Base-by-base conservation (phyloP, 1,139 yeast species). In the Hanseniaspora uvarum region DNA sequence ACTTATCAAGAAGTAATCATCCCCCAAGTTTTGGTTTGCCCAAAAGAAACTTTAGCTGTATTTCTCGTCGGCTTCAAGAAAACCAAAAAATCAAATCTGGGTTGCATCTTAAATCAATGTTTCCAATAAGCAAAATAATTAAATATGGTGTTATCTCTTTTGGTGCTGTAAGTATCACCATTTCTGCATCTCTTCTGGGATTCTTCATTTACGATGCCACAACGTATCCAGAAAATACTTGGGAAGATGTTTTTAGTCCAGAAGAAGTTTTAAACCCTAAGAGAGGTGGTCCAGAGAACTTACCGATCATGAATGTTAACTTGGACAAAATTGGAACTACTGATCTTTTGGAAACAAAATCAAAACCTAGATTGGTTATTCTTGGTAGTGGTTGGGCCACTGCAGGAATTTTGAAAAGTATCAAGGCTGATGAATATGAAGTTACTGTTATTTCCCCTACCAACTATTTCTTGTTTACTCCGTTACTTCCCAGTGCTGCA, bases 381-480 rank as follows among this genome's bases (percentile, higher is more conserved):
- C 65, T 79, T 26, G 84, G 83, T 19, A 74, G 79, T 44, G 84
- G 83, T 33, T 79, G 83, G 84, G 84, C 82, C 0, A 70, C 77
- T 8, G 78, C 75, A 26, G 75, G 75, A 12, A 58, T 74, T 5
- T 64, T 75, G 56, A 76, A 75, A 58, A 69, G 70, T 52, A 63
- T 79, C 54, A 69, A 69, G 48, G 70, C 73, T 33, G 73, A 72
- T 48, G 77, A 75, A 55, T 79, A 78, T 62, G 80, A 78, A 59
- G 76, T 79, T 53, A 78, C 82, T 3, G 79, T 79, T 24, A 73
- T 79, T 37, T 78, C 83, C 1, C 83, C 83, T 39, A 77, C 79
- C 5, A 79, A 78, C 61, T 79, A 79, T 63, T 79, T 78, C 63
- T 60, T 78, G 53, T 78, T 78, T 63, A 78, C 83, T 16, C 82